A percentile compares a stretch with the other conserved stretches of the same genome.
Conservation (phyloP, 768 basidiomycete species). For the Favolaschia claudopus region DNA sequence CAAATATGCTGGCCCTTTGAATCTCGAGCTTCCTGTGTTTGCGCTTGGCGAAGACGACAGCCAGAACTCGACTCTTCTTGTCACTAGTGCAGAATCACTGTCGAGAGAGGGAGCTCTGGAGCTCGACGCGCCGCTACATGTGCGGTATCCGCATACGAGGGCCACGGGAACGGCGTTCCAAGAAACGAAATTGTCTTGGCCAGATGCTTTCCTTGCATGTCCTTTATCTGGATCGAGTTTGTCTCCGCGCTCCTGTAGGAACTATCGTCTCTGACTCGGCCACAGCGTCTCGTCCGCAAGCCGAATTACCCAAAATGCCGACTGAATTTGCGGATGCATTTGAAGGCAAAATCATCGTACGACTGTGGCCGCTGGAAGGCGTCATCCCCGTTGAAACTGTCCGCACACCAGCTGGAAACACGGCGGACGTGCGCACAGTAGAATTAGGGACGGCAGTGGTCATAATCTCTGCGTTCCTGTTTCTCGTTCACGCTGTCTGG, state of each 20-base stretch:
- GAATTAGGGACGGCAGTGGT: constrained; percentile 49
- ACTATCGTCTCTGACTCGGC: too few species aligned
- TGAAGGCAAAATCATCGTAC: constrained; percentile 13
- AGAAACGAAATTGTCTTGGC: constrained; percentile 42
- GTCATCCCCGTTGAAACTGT: constrained; percentile 29
- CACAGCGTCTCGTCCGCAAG: constrained; percentile 15
- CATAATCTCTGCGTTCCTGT: constrained; percentile 48
- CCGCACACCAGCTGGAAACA: constrained; percentile 47
- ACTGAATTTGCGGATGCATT: constrained; percentile 18
- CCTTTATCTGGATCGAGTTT: constrained; percentile 34
- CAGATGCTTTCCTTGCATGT: constrained; percentile 49
- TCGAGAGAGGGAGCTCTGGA: constrained; percentile 26
- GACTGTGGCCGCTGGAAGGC: neutral
- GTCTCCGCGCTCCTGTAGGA: too few species aligned
- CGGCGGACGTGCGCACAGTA: constrained; percentile 45
- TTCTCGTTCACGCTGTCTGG: constrained; percentile 34
- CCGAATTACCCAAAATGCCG: constrained; percentile 4
- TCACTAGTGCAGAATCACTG: constrained; percentile 28
- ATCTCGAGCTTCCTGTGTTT: constrained; percentile 29
- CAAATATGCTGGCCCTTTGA: neutral
- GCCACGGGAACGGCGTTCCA: constrained; percentile 31
- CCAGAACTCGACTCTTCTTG: constrained; percentile 34
- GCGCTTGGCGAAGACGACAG: constrained; percentile 39
- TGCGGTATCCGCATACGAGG: constrained; percentile 49
- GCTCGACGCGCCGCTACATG: constrained; percentile 53